These are phyloP conservation scores for Fusarium newnesense DNA, from an alignment of 2,329 filamentous ascomycete species.

Conservation along the genomic window DNA sequence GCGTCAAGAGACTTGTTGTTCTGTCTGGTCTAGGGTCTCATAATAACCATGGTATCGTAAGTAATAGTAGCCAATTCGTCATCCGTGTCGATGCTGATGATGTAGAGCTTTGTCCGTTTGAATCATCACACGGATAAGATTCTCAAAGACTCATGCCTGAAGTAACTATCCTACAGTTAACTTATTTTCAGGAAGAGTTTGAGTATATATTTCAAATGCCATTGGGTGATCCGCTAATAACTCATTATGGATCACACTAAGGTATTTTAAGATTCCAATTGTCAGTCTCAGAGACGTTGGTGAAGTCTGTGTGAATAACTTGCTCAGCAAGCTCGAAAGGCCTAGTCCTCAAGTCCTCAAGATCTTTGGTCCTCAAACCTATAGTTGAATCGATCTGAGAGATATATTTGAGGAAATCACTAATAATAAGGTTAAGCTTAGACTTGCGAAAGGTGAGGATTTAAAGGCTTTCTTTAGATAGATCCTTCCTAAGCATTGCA, in stretches of 20 bases:
- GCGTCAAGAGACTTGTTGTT: slow-evolving; percentile 33
- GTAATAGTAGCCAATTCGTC: not conserved
- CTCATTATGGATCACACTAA: slow-evolving; percentile 40
- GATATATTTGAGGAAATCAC: slow-evolving; percentile 40
- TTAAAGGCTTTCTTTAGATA: slow-evolving; percentile 38
- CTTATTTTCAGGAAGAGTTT: slow-evolving; percentile 38
- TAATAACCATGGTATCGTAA: slow-evolving; percentile 44
- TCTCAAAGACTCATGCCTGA: slow-evolving; percentile 23
- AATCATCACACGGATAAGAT: slow-evolving; percentile 35
- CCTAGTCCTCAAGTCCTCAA: slow-evolving; percentile 28
- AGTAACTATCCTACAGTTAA: slow-evolving; percentile 33
- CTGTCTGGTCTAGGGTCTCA: slow-evolving; percentile 46
- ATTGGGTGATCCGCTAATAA: slow-evolving; percentile 27
- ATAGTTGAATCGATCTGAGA: slow-evolving; percentile 44
- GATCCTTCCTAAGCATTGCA: slow-evolving; percentile 31
- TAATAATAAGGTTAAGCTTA: slow-evolving; percentile 35
- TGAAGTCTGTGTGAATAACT: slow-evolving; percentile 32
- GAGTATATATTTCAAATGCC: slow-evolving; percentile 27
- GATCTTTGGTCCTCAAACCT: slow-evolving; percentile 43
- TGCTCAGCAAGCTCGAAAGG: slow-evolving; percentile 22
- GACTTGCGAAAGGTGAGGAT: slow-evolving; percentile 33
- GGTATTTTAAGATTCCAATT: slow-evolving; percentile 45
- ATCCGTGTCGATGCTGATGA: not conserved
- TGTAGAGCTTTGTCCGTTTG: slow-evolving; percentile 39
- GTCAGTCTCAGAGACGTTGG: slow-evolving; percentile 47